Percentiles rank a stretch among this genome's conserved stretches.
These are phyloP conservation scores for Colletotrichum noveboracense DNA, from an alignment of 2,329 filamentous ascomycete genomes.

Conservation along the genomic window DNA sequence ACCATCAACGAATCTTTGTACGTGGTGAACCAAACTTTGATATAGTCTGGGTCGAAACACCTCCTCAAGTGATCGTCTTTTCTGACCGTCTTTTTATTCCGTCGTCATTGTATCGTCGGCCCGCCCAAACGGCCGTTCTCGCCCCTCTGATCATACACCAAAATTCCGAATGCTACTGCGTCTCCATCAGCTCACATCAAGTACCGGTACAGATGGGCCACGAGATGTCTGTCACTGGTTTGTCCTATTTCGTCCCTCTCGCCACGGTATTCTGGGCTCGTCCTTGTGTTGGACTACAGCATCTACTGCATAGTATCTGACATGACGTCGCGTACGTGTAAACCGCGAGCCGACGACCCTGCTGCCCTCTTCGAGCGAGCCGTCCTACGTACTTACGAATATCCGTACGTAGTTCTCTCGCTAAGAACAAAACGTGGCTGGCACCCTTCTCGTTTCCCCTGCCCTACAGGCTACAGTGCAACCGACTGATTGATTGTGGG, in stretches of 20 bases:
- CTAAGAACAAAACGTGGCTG: not conserved
- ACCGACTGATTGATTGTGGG: conserved; percentile 9
- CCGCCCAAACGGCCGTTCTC: not conserved
- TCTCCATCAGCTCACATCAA: not conserved
- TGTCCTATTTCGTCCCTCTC: not conserved
- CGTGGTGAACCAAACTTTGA: not conserved
- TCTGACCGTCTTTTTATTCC: conserved; percentile 8
- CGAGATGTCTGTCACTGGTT: not conserved
- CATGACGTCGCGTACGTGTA: not conserved
- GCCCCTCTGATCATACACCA: not conserved
- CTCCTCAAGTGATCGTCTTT: not conserved
- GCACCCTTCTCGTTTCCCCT: not conserved
- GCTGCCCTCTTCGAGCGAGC: not conserved
- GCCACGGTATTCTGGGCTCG: not conserved
- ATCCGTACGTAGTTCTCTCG: not conserved
- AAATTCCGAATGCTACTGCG: not conserved
- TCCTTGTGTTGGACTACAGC: not conserved
- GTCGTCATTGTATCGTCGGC: not conserved
- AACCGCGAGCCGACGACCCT: not conserved
- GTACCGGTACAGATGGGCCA: not conserved
- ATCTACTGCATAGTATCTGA: not conserved
- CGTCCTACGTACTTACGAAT: not conserved
- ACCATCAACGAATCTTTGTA: not conserved
- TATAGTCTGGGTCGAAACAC: conserved; percentile 7
- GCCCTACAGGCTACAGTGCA: not conserved